Evolutionary conservation across 2,329 filamentous ascomycete genomes (phyloP), one percentile per base, ranked within the genome.

Genomic region (Alternaria sp.): DNA sequence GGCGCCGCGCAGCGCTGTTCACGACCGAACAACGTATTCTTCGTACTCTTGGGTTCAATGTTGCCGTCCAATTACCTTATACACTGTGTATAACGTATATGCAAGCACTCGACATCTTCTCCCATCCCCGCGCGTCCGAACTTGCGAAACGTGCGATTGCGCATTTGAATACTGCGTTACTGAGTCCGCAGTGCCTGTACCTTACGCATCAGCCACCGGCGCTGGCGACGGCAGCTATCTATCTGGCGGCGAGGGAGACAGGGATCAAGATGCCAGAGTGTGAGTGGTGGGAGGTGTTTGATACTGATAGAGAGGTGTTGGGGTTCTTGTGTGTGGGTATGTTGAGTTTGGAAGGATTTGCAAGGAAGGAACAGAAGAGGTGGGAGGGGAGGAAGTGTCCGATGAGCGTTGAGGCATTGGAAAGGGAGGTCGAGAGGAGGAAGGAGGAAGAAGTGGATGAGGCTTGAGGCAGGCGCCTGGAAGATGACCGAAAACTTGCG

Each of bases 241-340:
- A 98, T 75, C 87, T 93, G n/a, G 92, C 94, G 0, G 91, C 93
- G 1, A 86, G 89, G 44, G 93, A 98, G 67, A 77, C 87, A 1
- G 89, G 86, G 0, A 87, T 91, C 12, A 93, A 92, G 76, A 85
- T 97, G 80, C 93, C 94, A 0, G 91, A 91, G 64, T 87, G 87
- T 48, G 89, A 92, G 64, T 99, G 95, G 95, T 99, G 95, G 95
- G 94, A 97, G 78, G 92, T 98, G 0, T 98, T 98, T 77, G 95
- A 99, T 78, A 92, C 95, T 7, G 94, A 97, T 71, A 85, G 95
- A 51, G 95, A 99, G 81, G 93, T 97, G 76, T 83, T 99, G 36
- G 95, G 95, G 0, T 98, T 98, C 69, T 79, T 98, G 59, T 93
- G 96, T 4, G 92, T 97, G 11, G 93, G 86, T 0, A 87, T 97